These are phyloP conservation scores for Ganoderma resinaceum DNA, from an alignment of 1,284 basidiomycete species.

Conservation along the genomic window DNA sequence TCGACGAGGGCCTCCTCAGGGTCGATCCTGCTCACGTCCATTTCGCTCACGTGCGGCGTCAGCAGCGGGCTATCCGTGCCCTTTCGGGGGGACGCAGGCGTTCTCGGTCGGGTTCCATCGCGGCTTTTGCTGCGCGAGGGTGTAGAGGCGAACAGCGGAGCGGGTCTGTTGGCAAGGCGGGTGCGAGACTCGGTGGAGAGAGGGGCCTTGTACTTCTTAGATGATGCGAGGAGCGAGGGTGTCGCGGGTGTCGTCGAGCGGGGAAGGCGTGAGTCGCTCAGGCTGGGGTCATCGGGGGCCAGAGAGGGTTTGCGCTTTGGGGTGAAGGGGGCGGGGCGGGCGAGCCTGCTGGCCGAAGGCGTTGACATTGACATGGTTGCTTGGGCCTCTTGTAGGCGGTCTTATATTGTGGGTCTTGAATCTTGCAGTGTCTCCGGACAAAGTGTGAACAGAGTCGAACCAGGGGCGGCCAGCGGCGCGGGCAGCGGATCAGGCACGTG, in stretches of 20 bases:
- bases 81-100: slow-evolving; percentile 45
- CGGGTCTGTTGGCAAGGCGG: slow-evolving; percentile 44
- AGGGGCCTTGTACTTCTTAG: slow-evolving; percentile 73
- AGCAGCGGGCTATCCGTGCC: slow-evolving; percentile 54
- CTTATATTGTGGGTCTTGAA: slow-evolving; percentile 11
- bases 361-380: slow-evolving; percentile 31
- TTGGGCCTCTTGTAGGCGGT: slow-evolving; percentile 9
- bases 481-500: background rate
- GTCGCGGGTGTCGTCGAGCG: slow-evolving; percentile 48
- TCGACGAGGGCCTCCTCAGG: slow-evolving; percentile 81
- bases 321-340: slow-evolving; percentile 52
- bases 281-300: slow-evolving; percentile 31
- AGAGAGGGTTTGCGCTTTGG: slow-evolving; percentile 59
- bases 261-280: slow-evolving; percentile 27
- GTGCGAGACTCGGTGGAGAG: slow-evolving; percentile 65
- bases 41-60: slow-evolving; percentile 62
- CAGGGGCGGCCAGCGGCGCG: slow-evolving; percentile 5
- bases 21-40: slow-evolving; percentile 80
- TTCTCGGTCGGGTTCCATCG: slow-evolving; percentile 53
- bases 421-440: background rate
- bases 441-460: slow-evolving; percentile 2
- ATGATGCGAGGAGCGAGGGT: slow-evolving; percentile 52
- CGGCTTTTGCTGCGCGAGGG: slow-evolving; percentile 50
- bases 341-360: slow-evolving; percentile 36
- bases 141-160: slow-evolving; percentile 57